Evolutionary conservation across 306 rosid species (phyloP).

Genomic region (Quercus variabilis): DNA sequence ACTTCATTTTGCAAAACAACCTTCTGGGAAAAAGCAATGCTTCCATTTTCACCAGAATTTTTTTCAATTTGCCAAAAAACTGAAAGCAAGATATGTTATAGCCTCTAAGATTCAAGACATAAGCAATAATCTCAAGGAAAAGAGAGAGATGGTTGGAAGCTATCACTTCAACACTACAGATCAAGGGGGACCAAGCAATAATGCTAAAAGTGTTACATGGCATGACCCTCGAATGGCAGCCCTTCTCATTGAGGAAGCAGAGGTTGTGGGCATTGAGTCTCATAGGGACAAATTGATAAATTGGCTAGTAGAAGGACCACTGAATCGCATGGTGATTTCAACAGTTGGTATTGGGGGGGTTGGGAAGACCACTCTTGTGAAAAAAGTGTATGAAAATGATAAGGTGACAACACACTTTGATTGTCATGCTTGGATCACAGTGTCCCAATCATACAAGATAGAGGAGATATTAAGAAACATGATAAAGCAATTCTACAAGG

Average conservation of each 20-base stretch:
- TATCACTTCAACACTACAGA: not conserved
- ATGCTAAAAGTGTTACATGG: not conserved
- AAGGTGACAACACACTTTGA: not conserved
- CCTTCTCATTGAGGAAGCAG: not conserved
- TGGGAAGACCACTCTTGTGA: not conserved
- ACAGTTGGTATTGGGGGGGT: not conserved
- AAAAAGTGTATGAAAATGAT: not conserved
- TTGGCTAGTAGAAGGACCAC: not conserved
- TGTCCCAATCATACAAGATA: too few species aligned
- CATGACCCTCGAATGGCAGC: not conserved
- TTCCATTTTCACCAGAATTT: too few species aligned
- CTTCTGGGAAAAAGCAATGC: not conserved
- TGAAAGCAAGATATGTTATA: too few species aligned
- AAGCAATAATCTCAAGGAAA: too few species aligned
- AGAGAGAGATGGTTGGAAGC: not conserved
- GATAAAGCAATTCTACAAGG: too few species aligned
- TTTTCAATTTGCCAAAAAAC: too few species aligned
- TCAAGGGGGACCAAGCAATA: not conserved
- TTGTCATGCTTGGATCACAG: not conserved
- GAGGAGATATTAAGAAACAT: too few species aligned
- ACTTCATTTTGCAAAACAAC: not conserved
- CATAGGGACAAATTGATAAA: not conserved
- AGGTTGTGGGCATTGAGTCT: not conserved
- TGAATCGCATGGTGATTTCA: not conserved
- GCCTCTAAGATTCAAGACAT: too few species aligned